Base-by-base conservation (phyloP, 768 basidiomycete genomes). In the Amanita rubescens region DNA sequence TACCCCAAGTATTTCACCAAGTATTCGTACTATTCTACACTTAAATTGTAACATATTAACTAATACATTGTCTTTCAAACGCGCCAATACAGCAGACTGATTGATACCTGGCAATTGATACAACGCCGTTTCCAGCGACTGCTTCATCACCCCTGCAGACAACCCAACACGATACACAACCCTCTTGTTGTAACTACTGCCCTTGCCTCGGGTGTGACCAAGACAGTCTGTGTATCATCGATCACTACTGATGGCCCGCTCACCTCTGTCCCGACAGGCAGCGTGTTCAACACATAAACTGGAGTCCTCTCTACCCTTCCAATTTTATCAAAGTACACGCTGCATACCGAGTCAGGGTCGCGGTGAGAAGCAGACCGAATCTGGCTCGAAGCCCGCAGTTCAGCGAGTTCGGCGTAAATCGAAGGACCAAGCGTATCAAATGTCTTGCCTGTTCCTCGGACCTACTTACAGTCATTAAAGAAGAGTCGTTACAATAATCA, bases 161-260 rank as follows among this genome's bases (percentile, higher is more conserved):
- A 90, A 5, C 93, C 89, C 82, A 88, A 58, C 44, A 34, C n/a
- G 49, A 79, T 78, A 63, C 74, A 77, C 68, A 93, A 64, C 65
- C 90, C 87, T 58, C 81, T 84, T 53, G 80, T 83, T 45, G 84
- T 79, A 53, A 90, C 62, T 7, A 86, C 70, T 17, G 81, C 87
- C 63, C 67, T 79, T 47, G 87, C 81, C 14, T 77, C 81, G 0
- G 90, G 87, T 19, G 92, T 81, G 3, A 98, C 69, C 30, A 98
- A 87, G 56, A 97, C 90, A 20, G 94, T 96, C 72, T 96, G 95
- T 19, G 94, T 97, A 59, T 90, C 76, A 67, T 98, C 94, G 61
- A 96, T 90, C 56, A 98, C 86, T 80, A 97, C 86, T 33, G 93
- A 91, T 8, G 95, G 94, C 7, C 94, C 95, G 41, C 78, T 68